phyloP scores from a whole-genome alignment of 2,329 filamentous ascomycete genomes.

The Claviceps sp. region DNA sequence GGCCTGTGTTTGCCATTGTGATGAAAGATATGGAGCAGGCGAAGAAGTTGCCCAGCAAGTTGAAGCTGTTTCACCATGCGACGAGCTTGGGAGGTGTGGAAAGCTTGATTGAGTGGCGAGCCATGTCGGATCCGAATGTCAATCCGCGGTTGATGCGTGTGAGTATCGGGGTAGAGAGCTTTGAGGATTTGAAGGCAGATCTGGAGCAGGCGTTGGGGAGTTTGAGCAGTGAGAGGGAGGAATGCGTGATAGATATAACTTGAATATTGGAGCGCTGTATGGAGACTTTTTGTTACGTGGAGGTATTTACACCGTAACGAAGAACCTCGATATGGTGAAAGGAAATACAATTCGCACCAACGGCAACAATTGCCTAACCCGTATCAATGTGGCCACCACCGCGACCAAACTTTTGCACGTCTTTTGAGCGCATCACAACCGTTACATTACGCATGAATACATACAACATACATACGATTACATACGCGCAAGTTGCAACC shows the following conservation, averaged over 20 bases:
- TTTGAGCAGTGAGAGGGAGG: constrained; percentile 19
- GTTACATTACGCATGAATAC: too few species aligned
- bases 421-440: too few species aligned
- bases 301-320: too few species aligned
- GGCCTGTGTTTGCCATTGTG: constrained; percentile 71
- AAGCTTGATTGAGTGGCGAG: constrained; percentile 90
- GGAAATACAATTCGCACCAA: too few species aligned
- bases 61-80: constrained; percentile 82
- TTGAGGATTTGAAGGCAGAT: constrained; percentile 73
- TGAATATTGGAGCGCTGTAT: not conserved
- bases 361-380: too few species aligned
- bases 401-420: too few species aligned
- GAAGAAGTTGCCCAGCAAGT: constrained; percentile 57
- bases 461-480: too few species aligned
- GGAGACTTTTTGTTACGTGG: too few species aligned
- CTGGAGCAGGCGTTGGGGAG: constrained; percentile 52
- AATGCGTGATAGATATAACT: not conserved
- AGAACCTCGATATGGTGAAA: too few species aligned
- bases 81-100: constrained; percentile 90
- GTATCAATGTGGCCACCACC: too few species aligned
- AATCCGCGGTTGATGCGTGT: constrained; percentile 63
- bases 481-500: too few species aligned
- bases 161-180: constrained; percentile 75
- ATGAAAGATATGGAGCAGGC: constrained; percentile 50
- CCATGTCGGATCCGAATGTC: constrained; percentile 67